Evolutionary conservation across 2,329 filamentous ascomycete species (phyloP).

Genomic region (Epichloe bromicola): DNA sequence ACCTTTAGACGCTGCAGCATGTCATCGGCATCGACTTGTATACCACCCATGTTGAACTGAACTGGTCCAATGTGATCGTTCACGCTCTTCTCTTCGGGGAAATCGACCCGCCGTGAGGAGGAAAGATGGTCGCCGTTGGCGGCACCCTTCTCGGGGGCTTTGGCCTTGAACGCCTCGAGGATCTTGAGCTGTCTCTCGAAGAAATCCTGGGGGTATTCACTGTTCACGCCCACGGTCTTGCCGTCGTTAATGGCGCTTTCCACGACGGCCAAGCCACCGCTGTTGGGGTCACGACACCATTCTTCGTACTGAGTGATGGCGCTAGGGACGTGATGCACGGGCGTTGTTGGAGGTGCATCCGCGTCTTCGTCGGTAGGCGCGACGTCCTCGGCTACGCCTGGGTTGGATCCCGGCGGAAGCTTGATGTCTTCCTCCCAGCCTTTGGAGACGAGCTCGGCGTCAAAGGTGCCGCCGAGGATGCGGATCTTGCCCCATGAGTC

Average conservation of each 20-base stretch:
- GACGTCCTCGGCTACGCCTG: conserved; percentile 12
- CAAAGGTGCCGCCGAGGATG: conserved; percentile 80
- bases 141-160: conserved; percentile 33
- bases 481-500: conserved; percentile 97
- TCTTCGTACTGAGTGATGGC: conserved; percentile 66
- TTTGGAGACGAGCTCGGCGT: conserved; percentile 73
- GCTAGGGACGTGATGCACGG: conserved; percentile 17
- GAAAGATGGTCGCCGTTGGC: conserved; percentile 12
- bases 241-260: conserved; percentile 26
- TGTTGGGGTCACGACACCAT: conserved; percentile 62
- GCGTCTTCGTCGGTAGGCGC: conserved; percentile 11
- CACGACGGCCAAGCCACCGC: conserved; percentile 36
- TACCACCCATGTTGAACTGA: conserved; percentile 96
- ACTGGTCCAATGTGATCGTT: conserved; percentile 85
- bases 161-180: conserved; percentile 52
- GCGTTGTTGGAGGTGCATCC: conserved; percentile 3
- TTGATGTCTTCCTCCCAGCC: conserved; percentile 81
- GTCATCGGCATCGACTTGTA: conserved; percentile 89
- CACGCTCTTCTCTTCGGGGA: conserved; percentile 33
- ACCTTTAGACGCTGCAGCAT: conserved; percentile 82
- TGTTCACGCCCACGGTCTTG: conserved; percentile 21
- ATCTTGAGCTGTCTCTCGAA: conserved; percentile 60
- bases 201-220: conserved; percentile 62
- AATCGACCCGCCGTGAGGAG: conserved; percentile 16
- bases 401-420: conserved; percentile 25